These are phyloP conservation scores for Fusarium floridanum DNA, from an alignment of 2,329 filamentous ascomycete species.

Conservation along the genomic window DNA sequence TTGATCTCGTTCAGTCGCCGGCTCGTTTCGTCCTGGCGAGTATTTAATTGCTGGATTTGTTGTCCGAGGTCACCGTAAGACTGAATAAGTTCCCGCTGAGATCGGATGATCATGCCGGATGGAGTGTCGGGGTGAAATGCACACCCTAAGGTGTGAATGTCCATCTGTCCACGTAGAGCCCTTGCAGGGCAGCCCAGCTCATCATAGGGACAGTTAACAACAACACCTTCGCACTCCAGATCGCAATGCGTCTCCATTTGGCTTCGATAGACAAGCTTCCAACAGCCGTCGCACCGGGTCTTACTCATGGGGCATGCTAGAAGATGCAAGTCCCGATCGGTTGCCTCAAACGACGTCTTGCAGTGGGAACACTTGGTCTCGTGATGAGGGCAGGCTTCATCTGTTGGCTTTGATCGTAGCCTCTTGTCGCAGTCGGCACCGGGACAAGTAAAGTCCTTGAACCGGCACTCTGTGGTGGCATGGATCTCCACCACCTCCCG, in stretches of 20 bases:
- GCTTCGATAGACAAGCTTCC: slow-evolving; percentile 57
- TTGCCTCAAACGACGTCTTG: slow-evolving; percentile 60
- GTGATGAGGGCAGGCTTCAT: slow-evolving; percentile 68
- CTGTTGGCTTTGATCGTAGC: slow-evolving; percentile 63
- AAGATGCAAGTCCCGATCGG: slow-evolving; percentile 54
- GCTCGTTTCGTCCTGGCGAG: slow-evolving; percentile 51
- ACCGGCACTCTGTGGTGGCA: slow-evolving; percentile 68
- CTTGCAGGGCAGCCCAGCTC: slow-evolving; percentile 54
- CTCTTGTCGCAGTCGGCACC: slow-evolving; percentile 64
- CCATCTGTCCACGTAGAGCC: slow-evolving; percentile 53
- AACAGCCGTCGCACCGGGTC: slow-evolving; percentile 64
- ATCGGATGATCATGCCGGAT: slow-evolving; percentile 64
- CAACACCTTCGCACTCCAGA: slow-evolving; percentile 62
- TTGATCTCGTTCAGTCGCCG: slow-evolving; percentile 54
- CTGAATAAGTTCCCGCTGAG: slow-evolving; percentile 62
- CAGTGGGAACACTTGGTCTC: slow-evolving; percentile 67
- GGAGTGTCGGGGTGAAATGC: slow-evolving; percentile 64
- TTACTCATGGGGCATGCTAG: slow-evolving; percentile 61
- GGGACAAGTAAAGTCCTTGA: slow-evolving; percentile 68
- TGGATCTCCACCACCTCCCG: slow-evolving; percentile 69
- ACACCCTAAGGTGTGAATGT: slow-evolving; percentile 62
- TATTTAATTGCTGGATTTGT: slow-evolving; percentile 53
- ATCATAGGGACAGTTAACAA: slow-evolving; percentile 62
- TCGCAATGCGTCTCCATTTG: slow-evolving; percentile 62
- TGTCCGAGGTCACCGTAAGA: slow-evolving; percentile 53